Evolutionary conservation across 345 rosid genomes (phyloP), one percentile per base, ranked within the genome.

Genomic region (Trapa incisa): DNA sequence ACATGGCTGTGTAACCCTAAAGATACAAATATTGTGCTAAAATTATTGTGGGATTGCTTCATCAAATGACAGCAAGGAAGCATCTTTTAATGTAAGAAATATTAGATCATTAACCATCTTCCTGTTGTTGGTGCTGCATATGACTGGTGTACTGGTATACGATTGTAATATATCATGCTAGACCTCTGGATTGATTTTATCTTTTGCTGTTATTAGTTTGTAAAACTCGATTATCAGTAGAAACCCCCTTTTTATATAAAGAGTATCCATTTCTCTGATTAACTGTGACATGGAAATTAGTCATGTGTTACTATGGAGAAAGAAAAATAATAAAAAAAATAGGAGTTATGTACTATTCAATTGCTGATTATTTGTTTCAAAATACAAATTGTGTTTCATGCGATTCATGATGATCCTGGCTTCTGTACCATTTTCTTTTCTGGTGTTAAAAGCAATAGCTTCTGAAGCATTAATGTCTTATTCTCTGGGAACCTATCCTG

Each of bases 401-500:
- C 43, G 43, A 41, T 3, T 41, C 43, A 41, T 3, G 43, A 8
- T 41, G 29, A 22, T 41, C 43, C 43, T 41, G 7, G 43, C 43
- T 41, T 41, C 43, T 41, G 43, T 41, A 41, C 43, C 43, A 41
- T 41, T 3, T 41, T 3, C 7, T 41, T 1, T 1, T 41, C 7
- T 41, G 1, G 43, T 41, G 2, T 41, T 41, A 4, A 41, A 8
- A 41, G 7, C 7, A 41, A 41, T 41, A 41, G 43, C 43, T 41
- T 41, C 43, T 41, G 1, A 3, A 7, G 29, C 3, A 57, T 13
- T 54, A 47, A 5, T 41, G 7, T 8, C 7, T 65, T 35, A 9
- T 14, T 37, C 29, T 67, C 37, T 74, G 12, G 52, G 70, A 14
- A 5, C 61, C 53, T 17, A 67, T 71, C 17, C 11, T 50, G 70